Conservation (phyloP, 169 alveolate genomes). For the Perkinsus marinus region DNA sequence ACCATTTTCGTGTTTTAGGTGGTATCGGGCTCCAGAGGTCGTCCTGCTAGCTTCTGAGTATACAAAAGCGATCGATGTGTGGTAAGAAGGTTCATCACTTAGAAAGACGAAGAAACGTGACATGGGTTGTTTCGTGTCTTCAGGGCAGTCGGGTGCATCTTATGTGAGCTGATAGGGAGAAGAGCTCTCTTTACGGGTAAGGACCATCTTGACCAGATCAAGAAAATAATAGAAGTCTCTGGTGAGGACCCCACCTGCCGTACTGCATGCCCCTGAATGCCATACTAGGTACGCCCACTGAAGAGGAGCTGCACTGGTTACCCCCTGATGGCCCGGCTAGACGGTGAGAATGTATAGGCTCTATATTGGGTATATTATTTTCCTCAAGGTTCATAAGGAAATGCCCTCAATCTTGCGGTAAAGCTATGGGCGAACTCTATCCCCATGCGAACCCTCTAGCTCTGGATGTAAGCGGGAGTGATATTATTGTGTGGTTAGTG, state of each 20-base stretch:
- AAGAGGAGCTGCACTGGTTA: constrained; percentile 53
- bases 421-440: constrained; percentile 21
- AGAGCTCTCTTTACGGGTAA: constrained; percentile 79
- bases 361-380: background rate
- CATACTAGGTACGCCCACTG: constrained; percentile 62
- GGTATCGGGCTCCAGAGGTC: constrained; percentile 89
- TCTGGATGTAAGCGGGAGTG: constrained; percentile 38
- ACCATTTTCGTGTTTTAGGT: constrained; percentile 8
- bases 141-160: constrained; percentile 76
- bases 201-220: constrained; percentile 73
- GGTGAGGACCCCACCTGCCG: background rate
- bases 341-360: background rate
- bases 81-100: constrained; percentile 28
- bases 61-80: constrained; percentile 75
- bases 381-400: background rate
- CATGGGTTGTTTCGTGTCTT: background rate
- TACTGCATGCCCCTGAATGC: too few species aligned
- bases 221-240: constrained; percentile 42
- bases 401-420: background rate
- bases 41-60: constrained; percentile 63
- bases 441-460: constrained; percentile 60
- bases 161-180: constrained; percentile 72
- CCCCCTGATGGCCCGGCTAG: constrained; percentile 12
- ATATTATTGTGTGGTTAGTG: background rate
- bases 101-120: background rate